Evolutionary conservation across 202 grass and related monocot genomes (phyloP), one percentile per base, ranked within the genome.

Genomic region (Digitaria exilis): DNA sequence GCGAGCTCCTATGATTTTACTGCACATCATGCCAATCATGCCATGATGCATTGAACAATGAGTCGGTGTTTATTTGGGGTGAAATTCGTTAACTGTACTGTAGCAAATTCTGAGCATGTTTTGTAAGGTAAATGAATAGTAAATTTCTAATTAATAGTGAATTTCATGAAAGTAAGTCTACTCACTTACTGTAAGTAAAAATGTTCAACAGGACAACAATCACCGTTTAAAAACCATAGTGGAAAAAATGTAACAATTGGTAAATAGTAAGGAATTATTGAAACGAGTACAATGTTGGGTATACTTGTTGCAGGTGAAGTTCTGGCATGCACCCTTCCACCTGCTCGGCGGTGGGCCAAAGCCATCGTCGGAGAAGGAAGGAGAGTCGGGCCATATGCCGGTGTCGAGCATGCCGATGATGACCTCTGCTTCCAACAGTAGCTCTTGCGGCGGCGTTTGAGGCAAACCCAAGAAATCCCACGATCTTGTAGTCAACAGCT

Each of bases 391-490:
- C 80, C 65, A 84, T 35, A 92, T 22, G 66, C 90, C 87, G 17
- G 76, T 42, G 51, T 92, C 87, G 1, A 92, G 24, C 58, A 92
- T 74, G 48, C 87, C 90, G 25, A 92, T 0, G 17, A 89, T 85
- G 70, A 89, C 14, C 3, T 85, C 90, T 18, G 75, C 77, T 11
- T 88, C 50, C 11, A 85, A 2, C 0, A 29, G 37, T 12, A 71
- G 67, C 18, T 56, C 84, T n/a, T 69, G 41, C 1, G 4, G 15
- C 4, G 76, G 2, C 0, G 49, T 42, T n/a, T 78, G 9, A 35
- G 81, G 77, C 30, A 91, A 85, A 48, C 74, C 31, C 26, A 91
- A 22, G 85, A 91, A 88, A 37, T 88, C 85, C 85, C 89, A 91
- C 10, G 89, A 88, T 39, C 85, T 88, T 43, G 85, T 88, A 2